Evolutionary conservation across 371 early-diverging fungal species (phyloP), one percentile per base, ranked within the genome.

Genomic region (Mucor saturninus): DNA sequence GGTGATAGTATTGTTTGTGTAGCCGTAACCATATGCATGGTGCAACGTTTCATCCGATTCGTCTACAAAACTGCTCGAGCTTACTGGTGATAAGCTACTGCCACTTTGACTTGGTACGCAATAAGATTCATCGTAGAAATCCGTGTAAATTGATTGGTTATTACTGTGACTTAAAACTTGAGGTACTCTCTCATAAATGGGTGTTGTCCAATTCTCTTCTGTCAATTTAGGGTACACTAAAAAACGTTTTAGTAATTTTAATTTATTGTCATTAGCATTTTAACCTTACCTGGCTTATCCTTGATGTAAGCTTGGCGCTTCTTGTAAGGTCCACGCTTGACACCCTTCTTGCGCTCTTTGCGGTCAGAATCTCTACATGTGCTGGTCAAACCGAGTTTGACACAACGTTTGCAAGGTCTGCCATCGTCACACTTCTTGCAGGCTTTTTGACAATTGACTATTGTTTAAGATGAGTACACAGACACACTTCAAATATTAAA

Each of bases 341-440:
- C 77, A 5, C 94, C 95, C 72, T 89, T 92, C 69, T 89, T 89
- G 31, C 96, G 86, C 39, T 89, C 90, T 79, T 95, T 95, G 38
- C 96, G 85, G 42, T 83, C 85, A 9, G 94, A 93, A 69, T 93
- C 86, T 2, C 86, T 79, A 64, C 96, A 96, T 2, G 90, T 82
- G 10, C 85, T 86, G 1, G 76, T 80, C 32, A 95, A 65, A 30
- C 86, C 89, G 57, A 90, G 87, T 61, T 88, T 89, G 66, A 93
- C 72, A 65, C 96, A 96, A 29, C 96, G 89, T 57, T 80, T 75
- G 67, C 96, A 96, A 1, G 96, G 96, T 64, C 96, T 77, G 8
- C 83, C 86, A 51, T 93, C 89, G 65, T 94, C 95, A 68, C 96
- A 96, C 72, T 93, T 95, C 73, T 96, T 96, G 76, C 96, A 96